A percentile compares a stretch with the other conserved stretches of the same genome.
phyloP scores from a whole-genome alignment of 768 basidiomycete species.

The Tylopilus felleus region DNA sequence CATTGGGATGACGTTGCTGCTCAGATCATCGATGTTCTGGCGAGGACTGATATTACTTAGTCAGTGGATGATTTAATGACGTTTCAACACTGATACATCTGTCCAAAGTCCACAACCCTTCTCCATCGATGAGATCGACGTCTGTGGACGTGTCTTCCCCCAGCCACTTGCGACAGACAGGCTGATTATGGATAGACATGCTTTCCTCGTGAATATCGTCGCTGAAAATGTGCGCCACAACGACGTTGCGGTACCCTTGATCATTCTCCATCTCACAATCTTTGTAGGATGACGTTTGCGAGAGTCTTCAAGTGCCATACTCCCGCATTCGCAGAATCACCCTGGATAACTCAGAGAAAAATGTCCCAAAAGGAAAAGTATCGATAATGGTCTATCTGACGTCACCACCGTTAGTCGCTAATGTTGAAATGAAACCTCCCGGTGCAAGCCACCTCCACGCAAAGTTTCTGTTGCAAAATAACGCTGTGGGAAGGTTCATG shows the following conservation, averaged over 20 bases:
- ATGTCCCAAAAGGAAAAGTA: conserved; percentile 15
- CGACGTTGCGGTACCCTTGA: not conserved
- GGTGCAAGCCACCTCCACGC: conserved; percentile 25
- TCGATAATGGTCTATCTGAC: conserved; percentile 32
- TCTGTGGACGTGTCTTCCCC: conserved; percentile 34
- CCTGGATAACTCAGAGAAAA: conserved; percentile 23
- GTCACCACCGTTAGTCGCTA: conserved; percentile 39
- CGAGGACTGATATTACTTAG: conserved; percentile 45
- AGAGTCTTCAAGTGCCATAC: conserved; percentile 50
- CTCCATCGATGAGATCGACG: conserved; percentile 37
- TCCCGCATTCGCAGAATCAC: conserved; percentile 26
- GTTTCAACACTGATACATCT: conserved; percentile 1
- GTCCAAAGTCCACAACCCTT: conserved; percentile 59
- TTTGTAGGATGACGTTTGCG: conserved; percentile 45
- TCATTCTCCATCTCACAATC: conserved; percentile 1
- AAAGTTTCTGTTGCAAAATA: conserved; percentile 38
- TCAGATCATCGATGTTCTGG: conserved; percentile 47
- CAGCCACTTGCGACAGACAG: conserved; percentile 40
- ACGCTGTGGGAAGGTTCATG: conserved; percentile 37
- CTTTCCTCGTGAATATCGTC: conserved; percentile 50
- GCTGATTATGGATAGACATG: conserved; percentile 49
- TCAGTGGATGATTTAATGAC: conserved; percentile 30
- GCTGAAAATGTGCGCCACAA: conserved; percentile 15
- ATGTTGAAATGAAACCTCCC: conserved; percentile 22
- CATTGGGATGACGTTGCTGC: conserved; percentile 54